Conservation (phyloP, 768 basidiomycete genomes). For the Leccinum fibrillosum region DNA sequence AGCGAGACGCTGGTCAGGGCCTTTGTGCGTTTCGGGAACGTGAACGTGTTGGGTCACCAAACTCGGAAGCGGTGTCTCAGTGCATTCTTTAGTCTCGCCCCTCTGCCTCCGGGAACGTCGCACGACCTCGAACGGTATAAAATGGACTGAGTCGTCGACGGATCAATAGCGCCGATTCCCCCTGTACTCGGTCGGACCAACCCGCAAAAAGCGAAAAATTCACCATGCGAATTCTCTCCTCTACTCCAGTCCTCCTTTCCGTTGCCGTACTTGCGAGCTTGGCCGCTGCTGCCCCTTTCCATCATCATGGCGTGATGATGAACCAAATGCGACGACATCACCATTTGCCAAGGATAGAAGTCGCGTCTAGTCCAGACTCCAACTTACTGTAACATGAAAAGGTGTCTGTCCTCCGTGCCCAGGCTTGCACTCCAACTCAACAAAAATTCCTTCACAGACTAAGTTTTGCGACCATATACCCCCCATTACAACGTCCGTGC, state of each 20-base stretch:
- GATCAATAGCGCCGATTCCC: background rate
- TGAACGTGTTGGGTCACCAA: background rate
- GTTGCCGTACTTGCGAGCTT: background rate
- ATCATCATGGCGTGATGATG: slow-evolving; percentile 2
- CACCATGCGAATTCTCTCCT: slow-evolving; percentile 7
- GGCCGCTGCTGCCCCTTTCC: slow-evolving; percentile 1
- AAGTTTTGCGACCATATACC: background rate
- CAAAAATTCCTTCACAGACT: background rate
- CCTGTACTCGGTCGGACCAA: background rate
- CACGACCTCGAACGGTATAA: slow-evolving; percentile 5
- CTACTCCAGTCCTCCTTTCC: slow-evolving; percentile 1
- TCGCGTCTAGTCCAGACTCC: background rate
- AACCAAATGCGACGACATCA: background rate
- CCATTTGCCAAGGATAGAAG: background rate
- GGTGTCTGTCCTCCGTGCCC: too few species aligned
- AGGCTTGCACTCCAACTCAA: background rate
- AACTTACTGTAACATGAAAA: background rate
- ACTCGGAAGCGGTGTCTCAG: background rate
- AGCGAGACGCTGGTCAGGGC: too few species aligned
- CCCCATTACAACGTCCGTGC: background rate
- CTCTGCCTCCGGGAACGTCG: background rate
- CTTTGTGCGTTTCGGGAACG: background rate
- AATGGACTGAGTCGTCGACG: background rate
- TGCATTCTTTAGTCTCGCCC: background rate
- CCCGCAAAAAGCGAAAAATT: background rate